Base-by-base conservation (phyloP, 1,284 basidiomycete genomes). In the Albatrellus sp. region DNA sequence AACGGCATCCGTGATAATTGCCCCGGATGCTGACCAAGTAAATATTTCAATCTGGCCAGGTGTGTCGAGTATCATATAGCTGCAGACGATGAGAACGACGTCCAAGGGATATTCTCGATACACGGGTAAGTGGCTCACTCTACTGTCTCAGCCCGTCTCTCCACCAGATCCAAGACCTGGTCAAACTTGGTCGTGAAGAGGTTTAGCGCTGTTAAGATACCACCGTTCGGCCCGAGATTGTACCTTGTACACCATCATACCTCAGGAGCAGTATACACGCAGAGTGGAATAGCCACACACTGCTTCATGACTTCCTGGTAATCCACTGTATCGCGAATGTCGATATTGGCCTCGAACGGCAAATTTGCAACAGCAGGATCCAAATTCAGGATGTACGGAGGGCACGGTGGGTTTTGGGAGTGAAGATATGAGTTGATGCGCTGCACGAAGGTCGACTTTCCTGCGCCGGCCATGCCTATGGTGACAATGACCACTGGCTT, bases 31-130 rank as follows among this genome's bases (percentile, higher is more conserved):
- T 0, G 92, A 97, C 96, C 96, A 99, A 37, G 96, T 99, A 59
- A 99, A 99, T 57, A 98, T 98, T 64, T 99, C 96, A 56, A 99
- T 99, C 65, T 99, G 96, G 5, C 96, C 96, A 2, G 96, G 96
- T 0, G 96, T 99, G 58, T 99, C 96, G 30, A 98, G 69, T 37
- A 99, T 81, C 46, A 98, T 77, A 66, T 98, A 84, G 55, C 91
- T 94, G 54, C 17, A 43, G 20, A 3, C n/a, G 20, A 10, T 38
- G 20, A 33, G 43, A 12, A 37, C 40, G 17, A 32, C 11, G 44
- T 40, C 41, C 40, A 24, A 44, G 11, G 44, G 6, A 9, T 33
- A 19, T 44, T 13, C 16, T 14, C 37, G 33, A 12, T 12, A 31
- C 2, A 19, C 35, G 8, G 14, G 42, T 40, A 24, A 42, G 29